phyloP scores from a whole-genome alignment of 441 rosid species.

The Pelargonium cotyledonis region DNA sequence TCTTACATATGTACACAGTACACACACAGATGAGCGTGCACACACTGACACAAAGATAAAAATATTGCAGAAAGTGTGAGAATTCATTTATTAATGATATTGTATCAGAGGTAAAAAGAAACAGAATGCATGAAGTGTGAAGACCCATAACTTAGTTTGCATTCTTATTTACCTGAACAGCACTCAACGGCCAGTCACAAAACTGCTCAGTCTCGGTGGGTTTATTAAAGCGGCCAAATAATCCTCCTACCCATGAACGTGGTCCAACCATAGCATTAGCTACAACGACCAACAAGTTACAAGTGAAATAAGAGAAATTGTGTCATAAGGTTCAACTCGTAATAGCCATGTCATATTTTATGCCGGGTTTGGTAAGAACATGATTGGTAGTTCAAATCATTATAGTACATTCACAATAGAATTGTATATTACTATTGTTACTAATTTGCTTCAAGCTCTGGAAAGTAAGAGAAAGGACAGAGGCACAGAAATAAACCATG shows the following conservation, averaged over 20 bases:
- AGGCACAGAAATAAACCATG: background rate
- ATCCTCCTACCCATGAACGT: conserved; percentile 85
- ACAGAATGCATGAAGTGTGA: background rate
- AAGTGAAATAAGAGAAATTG: conserved; percentile 15
- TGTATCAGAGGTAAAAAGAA: background rate
- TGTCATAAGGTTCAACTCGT: background rate
- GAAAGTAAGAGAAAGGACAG: background rate
- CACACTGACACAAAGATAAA: too few species aligned
- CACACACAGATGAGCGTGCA: too few species aligned
- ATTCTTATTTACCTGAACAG: conserved; percentile 51
- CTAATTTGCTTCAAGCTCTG: background rate
- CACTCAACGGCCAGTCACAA: conserved; percentile 45
- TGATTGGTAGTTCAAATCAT: too few species aligned
- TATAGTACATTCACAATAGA: too few species aligned
- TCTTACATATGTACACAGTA: too few species aligned
- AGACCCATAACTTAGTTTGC: conserved; percentile 1
- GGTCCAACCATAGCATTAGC: conserved; percentile 94
- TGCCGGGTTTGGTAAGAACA: too few species aligned
- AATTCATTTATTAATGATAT: background rate
- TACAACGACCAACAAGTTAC: conserved; percentile 40
- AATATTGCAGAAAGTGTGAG: too few species aligned
- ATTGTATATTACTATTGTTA: too few species aligned
- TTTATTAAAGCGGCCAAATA: conserved; percentile 59
- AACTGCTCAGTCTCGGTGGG: conserved; percentile 40
- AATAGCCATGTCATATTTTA: too few species aligned